Evolutionary conservation across 1,139 yeast species (phyloP).

Genomic region (Magnusiomyces starmeri): DNA sequence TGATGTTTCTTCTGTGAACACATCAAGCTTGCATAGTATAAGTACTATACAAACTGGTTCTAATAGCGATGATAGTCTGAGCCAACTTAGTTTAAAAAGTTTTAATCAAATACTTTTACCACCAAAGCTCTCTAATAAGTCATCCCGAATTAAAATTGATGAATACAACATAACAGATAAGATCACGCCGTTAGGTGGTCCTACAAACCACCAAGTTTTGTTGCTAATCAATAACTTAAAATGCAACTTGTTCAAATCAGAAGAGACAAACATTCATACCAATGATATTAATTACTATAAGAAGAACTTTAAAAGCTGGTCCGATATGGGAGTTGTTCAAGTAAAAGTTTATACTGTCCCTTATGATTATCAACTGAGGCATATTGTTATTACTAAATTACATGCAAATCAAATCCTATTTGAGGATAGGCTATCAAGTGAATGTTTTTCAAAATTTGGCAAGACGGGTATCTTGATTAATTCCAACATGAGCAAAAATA

Average conservation of each 20-base stretch:
- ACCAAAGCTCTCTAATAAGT: neutral
- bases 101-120: neutral
- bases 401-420: conserved; percentile 16
- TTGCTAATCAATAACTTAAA: conserved; percentile 25
- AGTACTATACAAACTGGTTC: no score
- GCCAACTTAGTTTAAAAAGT: no score
- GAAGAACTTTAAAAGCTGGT: conserved; percentile 17
- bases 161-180: no score
- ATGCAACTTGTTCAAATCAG: conserved; percentile 21
- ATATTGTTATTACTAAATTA: conserved; percentile 8
- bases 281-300: neutral
- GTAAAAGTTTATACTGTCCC: conserved; percentile 24
- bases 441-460: conserved; percentile 23
- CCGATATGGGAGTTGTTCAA: conserved; percentile 19
- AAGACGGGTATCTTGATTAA: conserved; percentile 23
- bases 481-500: neutral
- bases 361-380: neutral
- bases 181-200: no score
- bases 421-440: conserved; percentile 19
- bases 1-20: no score
- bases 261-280: conserved; percentile 19
- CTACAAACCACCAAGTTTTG: no score
- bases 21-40: no score
- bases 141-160: no score
- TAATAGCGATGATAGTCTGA: no score